Conservation (phyloP, 164 flowering plant genomes). For the Umbellularia californica region DNA sequence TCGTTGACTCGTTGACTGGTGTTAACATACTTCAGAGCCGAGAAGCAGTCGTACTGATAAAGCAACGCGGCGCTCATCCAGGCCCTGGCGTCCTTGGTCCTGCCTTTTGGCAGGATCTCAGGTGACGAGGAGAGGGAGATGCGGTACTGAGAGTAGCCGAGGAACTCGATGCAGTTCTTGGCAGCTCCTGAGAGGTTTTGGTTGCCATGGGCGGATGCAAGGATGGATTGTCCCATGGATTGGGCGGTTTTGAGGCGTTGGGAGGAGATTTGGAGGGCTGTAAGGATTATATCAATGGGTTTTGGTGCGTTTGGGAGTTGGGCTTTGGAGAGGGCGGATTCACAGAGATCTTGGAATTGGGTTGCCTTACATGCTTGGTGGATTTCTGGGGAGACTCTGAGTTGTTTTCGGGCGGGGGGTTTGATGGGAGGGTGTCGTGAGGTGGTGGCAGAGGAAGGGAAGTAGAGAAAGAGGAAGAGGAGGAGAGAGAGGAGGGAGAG, state of each 20-base stretch:
- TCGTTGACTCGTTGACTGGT: constrained; percentile 39
- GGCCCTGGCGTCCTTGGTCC: constrained; percentile 59
- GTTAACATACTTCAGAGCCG: constrained; percentile 64
- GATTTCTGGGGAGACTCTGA: constrained; percentile 13
- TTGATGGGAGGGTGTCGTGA: background rate
- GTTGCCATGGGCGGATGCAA: constrained; percentile 37
- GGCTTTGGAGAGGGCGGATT: constrained; percentile 23
- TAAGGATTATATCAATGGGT: constrained; percentile 39
- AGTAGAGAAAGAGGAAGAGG: constrained; percentile 23
- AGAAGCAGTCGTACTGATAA: constrained; percentile 72
- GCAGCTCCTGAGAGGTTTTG: constrained; percentile 58
- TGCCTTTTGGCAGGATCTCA: constrained; percentile 31
- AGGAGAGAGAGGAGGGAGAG: constrained; percentile 25
- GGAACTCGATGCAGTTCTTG: constrained; percentile 44
- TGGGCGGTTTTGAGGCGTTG: constrained; percentile 47
- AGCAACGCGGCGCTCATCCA: constrained; percentile 67
- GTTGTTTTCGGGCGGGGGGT: background rate
- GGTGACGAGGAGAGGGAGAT: constrained; percentile 14
- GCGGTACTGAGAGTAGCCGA: constrained; percentile 43
- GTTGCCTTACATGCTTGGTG: constrained; percentile 70
- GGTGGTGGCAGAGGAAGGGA: constrained; percentile 3
- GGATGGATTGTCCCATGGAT: constrained; percentile 41
- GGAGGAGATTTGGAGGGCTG: constrained; percentile 41
- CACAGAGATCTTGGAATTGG: constrained; percentile 46
- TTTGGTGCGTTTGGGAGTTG: constrained; percentile 29